These are phyloP conservation scores for Boletus rubropictus DNA, from an alignment of 768 basidiomycete genomes.

Conservation along the genomic window DNA sequence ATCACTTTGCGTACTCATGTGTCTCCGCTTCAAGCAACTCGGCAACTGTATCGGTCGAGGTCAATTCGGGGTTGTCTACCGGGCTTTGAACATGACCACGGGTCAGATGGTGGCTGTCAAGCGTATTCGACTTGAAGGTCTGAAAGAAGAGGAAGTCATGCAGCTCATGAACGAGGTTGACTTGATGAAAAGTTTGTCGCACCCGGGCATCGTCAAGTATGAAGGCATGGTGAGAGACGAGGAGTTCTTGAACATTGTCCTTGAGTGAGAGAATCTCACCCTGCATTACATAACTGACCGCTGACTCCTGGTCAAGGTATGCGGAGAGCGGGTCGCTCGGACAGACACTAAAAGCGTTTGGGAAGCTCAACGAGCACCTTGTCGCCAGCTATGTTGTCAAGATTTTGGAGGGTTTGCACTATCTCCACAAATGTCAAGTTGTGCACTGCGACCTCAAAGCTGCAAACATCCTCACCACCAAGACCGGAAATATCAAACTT, in stretches of 20 bases:
- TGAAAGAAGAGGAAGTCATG: conserved; percentile 85
- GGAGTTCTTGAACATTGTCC: conserved; percentile 83
- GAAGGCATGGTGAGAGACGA: conserved; percentile 92
- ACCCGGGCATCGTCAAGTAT: conserved; percentile 96
- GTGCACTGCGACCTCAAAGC: conserved; percentile 99
- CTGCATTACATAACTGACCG: neutral
- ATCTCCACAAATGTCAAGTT: conserved; percentile 83
- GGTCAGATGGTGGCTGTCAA: conserved; percentile 99
- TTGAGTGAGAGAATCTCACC: conserved; percentile 61
- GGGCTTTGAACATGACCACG: conserved; percentile 87
- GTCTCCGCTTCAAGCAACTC: conserved; percentile 62
- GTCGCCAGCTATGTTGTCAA: conserved; percentile 93
- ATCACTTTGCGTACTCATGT: conserved; percentile 8
- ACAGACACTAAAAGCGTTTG: conserved; percentile 89
- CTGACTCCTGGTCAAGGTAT: conserved; percentile 50
- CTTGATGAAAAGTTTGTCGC: conserved; percentile 81
- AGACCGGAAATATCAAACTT: conserved; percentile 95
- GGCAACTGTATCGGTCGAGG: conserved; percentile 96
- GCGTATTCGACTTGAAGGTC: conserved; percentile 82
- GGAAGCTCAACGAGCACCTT: conserved; percentile 86
- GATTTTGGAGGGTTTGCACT: conserved; percentile 92
- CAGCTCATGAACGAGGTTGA: conserved; percentile 95
- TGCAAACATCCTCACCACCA: conserved; percentile 97
- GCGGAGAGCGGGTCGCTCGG: conserved; percentile 95
- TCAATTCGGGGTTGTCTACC: conserved; percentile 94